Conservation (phyloP, 768 basidiomycete genomes). For the Tephrocybe sp. region DNA sequence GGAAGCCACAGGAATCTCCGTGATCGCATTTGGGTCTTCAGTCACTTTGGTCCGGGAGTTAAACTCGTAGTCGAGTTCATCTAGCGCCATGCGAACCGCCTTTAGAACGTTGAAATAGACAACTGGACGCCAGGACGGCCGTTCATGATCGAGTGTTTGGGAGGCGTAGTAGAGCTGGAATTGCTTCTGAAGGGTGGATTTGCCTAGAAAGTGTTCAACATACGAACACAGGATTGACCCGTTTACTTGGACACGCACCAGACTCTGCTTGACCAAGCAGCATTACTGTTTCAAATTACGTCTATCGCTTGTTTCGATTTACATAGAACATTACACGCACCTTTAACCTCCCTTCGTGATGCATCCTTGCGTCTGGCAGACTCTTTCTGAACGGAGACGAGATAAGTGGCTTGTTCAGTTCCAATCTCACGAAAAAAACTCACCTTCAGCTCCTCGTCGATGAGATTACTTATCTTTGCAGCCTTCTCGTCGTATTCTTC, state of each 20-base stretch:
- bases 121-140: conserved; percentile 75
- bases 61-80: conserved; percentile 66
- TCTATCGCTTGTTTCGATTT: not conserved
- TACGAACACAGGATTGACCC: not conserved
- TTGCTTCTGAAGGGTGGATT: conserved; percentile 84
- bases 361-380: conserved; percentile 44
- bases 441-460: conserved; percentile 60
- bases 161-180: conserved; percentile 82
- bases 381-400: conserved; percentile 42
- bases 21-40: conserved; percentile 17
- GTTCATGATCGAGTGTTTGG: conserved; percentile 65
- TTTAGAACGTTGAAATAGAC: conserved; percentile 85
- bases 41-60: conserved; percentile 19
- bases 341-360: conserved; percentile 45
- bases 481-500: conserved; percentile 42
- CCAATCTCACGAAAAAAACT: conserved; percentile 4
- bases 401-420: conserved; percentile 1
- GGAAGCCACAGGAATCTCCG: conserved; percentile 19
- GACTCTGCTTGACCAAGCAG: conserved; percentile 80
- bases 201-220: conserved; percentile 39
- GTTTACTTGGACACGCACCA: conserved; percentile 25
- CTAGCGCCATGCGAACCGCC: conserved; percentile 72
- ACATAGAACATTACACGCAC: conserved; percentile 25
- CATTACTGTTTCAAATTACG: conserved; percentile 46
- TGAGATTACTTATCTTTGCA: conserved; percentile 44